Evolutionary conservation across 805 yeast species (phyloP).

Genomic region (Metschnikowia borealis): DNA sequence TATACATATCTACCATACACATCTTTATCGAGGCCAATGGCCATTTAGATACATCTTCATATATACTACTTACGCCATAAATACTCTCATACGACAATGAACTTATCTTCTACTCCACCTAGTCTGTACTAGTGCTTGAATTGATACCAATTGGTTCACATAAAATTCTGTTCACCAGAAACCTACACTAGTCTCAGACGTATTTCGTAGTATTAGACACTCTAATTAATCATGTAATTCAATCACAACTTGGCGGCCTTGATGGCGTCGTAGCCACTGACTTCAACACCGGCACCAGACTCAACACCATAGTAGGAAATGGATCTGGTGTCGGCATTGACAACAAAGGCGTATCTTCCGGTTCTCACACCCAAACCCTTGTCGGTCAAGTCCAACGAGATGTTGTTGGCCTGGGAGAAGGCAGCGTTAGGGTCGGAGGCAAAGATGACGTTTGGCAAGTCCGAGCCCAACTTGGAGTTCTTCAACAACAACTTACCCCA

Average conservation of each 20-base stretch:
- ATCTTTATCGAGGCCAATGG: too few species aligned
- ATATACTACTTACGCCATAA: too few species aligned
- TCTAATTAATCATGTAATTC: too few species aligned
- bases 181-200: too few species aligned
- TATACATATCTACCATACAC: too few species aligned
- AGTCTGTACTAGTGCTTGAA: too few species aligned
- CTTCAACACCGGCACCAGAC: conserved; percentile 28
- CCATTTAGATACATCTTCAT: too few species aligned
- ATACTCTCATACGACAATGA: too few species aligned
- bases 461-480: conserved; percentile 17
- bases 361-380: conserved; percentile 38
- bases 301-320: conserved; percentile 38
- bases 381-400: conserved; percentile 33
- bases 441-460: conserved; percentile 29
- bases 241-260: conserved; percentile 31
- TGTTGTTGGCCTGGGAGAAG: conserved; percentile 27
- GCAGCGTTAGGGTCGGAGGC: conserved; percentile 39
- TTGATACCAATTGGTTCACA: too few species aligned
- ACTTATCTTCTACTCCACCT: too few species aligned
- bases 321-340: conserved; percentile 39
- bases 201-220: too few species aligned
- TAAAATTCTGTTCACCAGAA: too few species aligned
- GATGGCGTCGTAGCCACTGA: conserved; percentile 37
- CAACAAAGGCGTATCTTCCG: conserved; percentile 37
- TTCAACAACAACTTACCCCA: conserved; percentile 41